phyloP scores from a whole-genome alignment of 805 yeast genomes.

The Wickerhamiella kazuoi region DNA sequence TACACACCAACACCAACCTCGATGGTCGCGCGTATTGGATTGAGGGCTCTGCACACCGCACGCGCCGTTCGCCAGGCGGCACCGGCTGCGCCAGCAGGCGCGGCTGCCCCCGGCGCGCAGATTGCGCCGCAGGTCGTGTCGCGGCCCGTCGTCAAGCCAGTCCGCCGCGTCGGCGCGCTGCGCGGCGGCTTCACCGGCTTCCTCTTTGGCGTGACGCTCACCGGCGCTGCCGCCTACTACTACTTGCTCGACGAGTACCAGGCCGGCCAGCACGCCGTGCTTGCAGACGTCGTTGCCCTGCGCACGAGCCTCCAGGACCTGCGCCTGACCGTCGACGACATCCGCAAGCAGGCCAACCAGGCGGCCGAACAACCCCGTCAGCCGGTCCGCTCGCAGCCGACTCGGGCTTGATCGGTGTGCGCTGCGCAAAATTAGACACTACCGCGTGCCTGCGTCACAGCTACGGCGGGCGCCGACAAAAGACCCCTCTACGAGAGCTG shows the following conservation, averaged over 20 bases:
- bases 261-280: slow-evolving; percentile 49
- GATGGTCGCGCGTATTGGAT: neutral
- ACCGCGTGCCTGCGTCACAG: no score
- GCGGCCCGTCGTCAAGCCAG: slow-evolving; percentile 4
- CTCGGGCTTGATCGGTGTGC: no score
- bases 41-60: slow-evolving; percentile 4
- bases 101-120: no score
- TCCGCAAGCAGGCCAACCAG: slow-evolving; percentile 25
- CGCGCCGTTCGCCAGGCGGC: slow-evolving; percentile 2
- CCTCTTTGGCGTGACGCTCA: slow-evolving; percentile 52
- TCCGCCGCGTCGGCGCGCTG: slow-evolving; percentile 12
- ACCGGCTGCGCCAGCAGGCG: slow-evolving; percentile 2
- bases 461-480: no score
- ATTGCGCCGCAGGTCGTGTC: no score
- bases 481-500: no score
- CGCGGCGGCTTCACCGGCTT: slow-evolving; percentile 48
- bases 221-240: slow-evolving; percentile 62
- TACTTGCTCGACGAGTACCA: slow-evolving; percentile 66
- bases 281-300: slow-evolving; percentile 56
- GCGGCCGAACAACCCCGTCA: neutral
- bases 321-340: slow-evolving; percentile 48
- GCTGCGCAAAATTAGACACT: no score
- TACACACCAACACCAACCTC: neutral
- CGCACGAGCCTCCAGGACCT: slow-evolving; percentile 49
- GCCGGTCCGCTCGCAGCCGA: slow-evolving; percentile 5